Evolutionary conservation across 1,284 basidiomycete genomes (phyloP), one percentile per base, ranked within the genome.

Genomic region (Ustilago trichophora): DNA sequence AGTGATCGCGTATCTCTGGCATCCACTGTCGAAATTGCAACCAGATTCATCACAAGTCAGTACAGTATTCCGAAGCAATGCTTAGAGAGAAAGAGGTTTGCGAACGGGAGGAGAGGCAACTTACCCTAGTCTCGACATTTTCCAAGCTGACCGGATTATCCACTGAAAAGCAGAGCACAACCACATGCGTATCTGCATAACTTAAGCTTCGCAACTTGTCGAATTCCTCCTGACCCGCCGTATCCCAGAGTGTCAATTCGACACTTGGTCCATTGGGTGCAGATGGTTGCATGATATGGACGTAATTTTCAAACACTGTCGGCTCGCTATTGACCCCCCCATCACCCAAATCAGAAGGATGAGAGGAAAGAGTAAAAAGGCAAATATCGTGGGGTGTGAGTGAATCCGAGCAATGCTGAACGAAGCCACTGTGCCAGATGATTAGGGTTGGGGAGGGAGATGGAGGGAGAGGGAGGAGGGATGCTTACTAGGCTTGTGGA

Each of bases 171-270:
- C 60, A 70, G 16, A 69, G 31, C 12, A 65, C 29, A 25, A 76
- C 44, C 4, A 96, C 90, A 83, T 97, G 91, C 0, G 93, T 96
- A 81, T 97, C 93, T 3, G 93, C 91, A 80, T 97, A 98, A 29
- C 90, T 92, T 24, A 98, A 83, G 15, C 92, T 92, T 41, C 95
- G 87, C 50, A 98, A 83, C 43, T 92, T 85, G 81, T 96, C 94
- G 81, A 97, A 97, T 75, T 97, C 94, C 84, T 98, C 94, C 82
- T 96, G 93, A 21, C 92, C 93, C 32, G 94, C 94, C 34, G 94
- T 97, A 81, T 98, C 95, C 94, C 94, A 98, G 56, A 98, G 80
- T 76, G 91, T 92, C 42, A 98, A 84, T 78, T 98, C 94, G 11
- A 97, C 88, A 18, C 87, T 80, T 70, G 91, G 89, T 27, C 91